Percentiles rank a stretch among this genome's conserved stretches.
phyloP scores from a whole-genome alignment of 2,329 filamentous ascomycete species.

The Penicillium sp. region DNA sequence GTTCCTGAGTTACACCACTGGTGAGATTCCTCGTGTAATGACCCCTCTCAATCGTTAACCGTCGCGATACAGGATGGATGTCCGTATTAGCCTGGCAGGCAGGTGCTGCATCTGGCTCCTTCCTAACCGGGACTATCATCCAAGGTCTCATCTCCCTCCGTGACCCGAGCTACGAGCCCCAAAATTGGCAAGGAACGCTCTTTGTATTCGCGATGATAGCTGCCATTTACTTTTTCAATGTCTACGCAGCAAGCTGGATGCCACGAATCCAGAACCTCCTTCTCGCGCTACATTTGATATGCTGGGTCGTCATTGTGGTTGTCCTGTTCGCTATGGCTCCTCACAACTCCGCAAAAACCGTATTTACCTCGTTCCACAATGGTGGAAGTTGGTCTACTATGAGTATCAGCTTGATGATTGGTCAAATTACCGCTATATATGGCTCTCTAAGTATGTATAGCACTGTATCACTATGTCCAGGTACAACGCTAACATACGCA shows the following conservation, averaged over 20 bases:
- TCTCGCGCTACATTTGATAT: constrained; percentile 41
- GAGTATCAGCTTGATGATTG: constrained; percentile 39
- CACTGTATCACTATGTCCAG: background rate
- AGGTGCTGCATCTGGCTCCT: constrained; percentile 49
- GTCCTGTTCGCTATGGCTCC: constrained; percentile 38
- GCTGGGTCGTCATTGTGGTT: constrained; percentile 36
- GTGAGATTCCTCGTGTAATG: constrained; percentile 22
- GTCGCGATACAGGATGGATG: constrained; percentile 44
- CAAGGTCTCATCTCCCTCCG: constrained; percentile 48
- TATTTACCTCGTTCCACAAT: constrained; percentile 42
- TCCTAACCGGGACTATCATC: constrained; percentile 51
- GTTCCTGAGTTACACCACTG: constrained; percentile 55
- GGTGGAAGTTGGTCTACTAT: constrained; percentile 41
- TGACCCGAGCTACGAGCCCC: constrained; percentile 41
- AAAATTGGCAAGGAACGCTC: constrained; percentile 52
- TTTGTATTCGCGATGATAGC: constrained; percentile 50
- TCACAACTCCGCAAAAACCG: constrained; percentile 27
- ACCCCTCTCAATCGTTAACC: background rate
- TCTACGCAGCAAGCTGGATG: constrained; percentile 34
- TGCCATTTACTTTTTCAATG: constrained; percentile 46
- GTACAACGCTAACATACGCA: background rate
- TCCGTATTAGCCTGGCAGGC: constrained; percentile 52
- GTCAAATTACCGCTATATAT: constrained; percentile 38
- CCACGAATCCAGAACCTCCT: constrained; percentile 42
- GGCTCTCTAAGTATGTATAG: constrained; percentile 26